These are phyloP conservation scores for Tulasnella sp. DNA, from an alignment of 768 basidiomycete genomes.

Conservation along the genomic window DNA sequence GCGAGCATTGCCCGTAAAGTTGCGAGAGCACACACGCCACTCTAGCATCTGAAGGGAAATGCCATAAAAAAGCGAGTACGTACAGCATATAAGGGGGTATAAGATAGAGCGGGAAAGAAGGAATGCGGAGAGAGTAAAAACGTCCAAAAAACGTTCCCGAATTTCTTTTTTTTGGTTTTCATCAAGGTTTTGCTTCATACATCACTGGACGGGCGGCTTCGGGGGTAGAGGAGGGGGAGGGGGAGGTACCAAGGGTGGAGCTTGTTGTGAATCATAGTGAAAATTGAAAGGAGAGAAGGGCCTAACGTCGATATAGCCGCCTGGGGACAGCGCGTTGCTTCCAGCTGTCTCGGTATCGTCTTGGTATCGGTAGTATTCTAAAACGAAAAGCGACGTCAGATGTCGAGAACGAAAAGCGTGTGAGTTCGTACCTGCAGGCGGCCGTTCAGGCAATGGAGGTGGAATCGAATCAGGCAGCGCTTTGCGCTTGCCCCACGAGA, in stretches of 20 bases:
- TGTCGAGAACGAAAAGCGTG: not conserved
- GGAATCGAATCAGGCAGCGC: not conserved
- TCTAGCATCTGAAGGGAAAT: too few relatives aligned
- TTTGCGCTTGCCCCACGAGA: constrained; percentile 10
- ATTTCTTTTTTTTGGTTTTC: too few relatives aligned
- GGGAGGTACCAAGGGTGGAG: not conserved
- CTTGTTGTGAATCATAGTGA: too few relatives aligned
- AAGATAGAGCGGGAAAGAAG: too few relatives aligned
- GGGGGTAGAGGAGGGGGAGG: not conserved
- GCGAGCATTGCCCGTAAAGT: too few relatives aligned
- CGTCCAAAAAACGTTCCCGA: too few relatives aligned
- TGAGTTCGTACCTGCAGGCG: constrained; percentile 6
- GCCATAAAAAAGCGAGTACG: too few relatives aligned
- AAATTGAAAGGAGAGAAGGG: constrained; percentile 9
- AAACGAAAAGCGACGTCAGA: not conserved
- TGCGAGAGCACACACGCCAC: too few relatives aligned
- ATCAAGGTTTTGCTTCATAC: too few relatives aligned
- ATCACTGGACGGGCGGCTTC: not conserved
- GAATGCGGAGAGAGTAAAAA: too few relatives aligned
- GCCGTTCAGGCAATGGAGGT: constrained; percentile 5
- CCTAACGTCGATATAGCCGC: constrained; percentile 6
- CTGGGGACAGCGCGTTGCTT: not conserved
- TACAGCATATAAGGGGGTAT: too few relatives aligned
- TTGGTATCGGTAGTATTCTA: constrained; percentile 4
- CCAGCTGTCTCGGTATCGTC: not conserved